Evolutionary conservation across 2,329 filamentous ascomycete genomes (phyloP).

Genomic region (Setomelanomma holmii): DNA sequence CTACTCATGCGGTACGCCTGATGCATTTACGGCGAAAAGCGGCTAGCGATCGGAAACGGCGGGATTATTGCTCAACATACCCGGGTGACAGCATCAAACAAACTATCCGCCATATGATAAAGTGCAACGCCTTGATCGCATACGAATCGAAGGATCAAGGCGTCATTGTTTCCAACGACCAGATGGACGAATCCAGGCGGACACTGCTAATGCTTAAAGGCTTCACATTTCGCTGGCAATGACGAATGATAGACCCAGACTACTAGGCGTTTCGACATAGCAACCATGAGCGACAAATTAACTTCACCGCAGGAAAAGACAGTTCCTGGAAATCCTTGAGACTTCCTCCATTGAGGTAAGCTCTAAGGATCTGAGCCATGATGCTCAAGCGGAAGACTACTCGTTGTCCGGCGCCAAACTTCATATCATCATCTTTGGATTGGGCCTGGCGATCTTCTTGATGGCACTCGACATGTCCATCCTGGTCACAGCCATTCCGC

Average conservation of each 20-base stretch:
- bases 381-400: conserved; percentile 12
- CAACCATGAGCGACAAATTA: not conserved
- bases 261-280: not conserved
- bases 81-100: not conserved
- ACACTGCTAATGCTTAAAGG: not conserved
- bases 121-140: too few species aligned
- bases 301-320: conserved; percentile 1
- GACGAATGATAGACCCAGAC: not conserved
- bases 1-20: not conserved
- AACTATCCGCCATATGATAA: too few species aligned
- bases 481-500: conserved; percentile 57
- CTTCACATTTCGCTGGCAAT: not conserved
- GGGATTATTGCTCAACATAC: too few species aligned
- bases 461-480: conserved; percentile 39
- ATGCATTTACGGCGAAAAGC: not conserved
- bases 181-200: not conserved
- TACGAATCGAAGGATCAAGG: not conserved
- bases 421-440: conserved; percentile 23
- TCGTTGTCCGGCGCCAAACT: conserved; percentile 26
- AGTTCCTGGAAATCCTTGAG: not conserved
- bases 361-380: conserved; percentile 3
- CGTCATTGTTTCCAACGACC: too few species aligned
- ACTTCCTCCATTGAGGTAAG: conserved; percentile 2
- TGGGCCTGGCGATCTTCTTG: conserved; percentile 24
- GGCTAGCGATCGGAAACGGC: not conserved